Evolutionary conservation across 2,329 filamentous ascomycete genomes (phyloP).

Genomic region (Cladobotryum mycophilum): DNA sequence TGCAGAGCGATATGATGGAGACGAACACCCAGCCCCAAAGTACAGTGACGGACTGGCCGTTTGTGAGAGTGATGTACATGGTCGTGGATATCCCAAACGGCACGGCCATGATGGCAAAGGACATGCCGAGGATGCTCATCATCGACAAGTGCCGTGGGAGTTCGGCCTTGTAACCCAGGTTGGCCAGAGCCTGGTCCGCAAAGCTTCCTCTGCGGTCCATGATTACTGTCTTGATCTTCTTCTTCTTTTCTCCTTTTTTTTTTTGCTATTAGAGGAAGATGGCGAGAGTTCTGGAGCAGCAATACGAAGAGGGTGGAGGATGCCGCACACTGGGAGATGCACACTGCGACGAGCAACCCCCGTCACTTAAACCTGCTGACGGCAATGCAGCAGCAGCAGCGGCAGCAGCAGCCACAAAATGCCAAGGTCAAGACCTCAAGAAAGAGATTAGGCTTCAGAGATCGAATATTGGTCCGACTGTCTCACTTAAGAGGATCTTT

Average conservation of each 20-base stretch:
- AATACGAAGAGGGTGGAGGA: too few relatives aligned
- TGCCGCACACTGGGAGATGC: too few relatives aligned
- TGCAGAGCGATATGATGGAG: conserved; percentile 63
- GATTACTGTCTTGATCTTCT: not conserved
- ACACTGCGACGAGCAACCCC: too few relatives aligned
- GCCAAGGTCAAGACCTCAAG: too few relatives aligned
- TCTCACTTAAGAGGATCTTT: too few relatives aligned
- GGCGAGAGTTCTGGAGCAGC: not conserved
- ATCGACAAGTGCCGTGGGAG: conserved; percentile 45
- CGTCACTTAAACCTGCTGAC: too few relatives aligned
- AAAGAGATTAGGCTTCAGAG: too few relatives aligned
- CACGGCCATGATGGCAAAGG: conserved; percentile 46
- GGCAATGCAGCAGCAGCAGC: too few relatives aligned
- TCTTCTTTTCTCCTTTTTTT: too few relatives aligned
- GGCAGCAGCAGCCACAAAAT: too few relatives aligned
- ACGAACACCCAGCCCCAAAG: conserved; percentile 63
- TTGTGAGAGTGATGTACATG: conserved; percentile 52
- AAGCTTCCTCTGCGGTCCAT: conserved; percentile 2
- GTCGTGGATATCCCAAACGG: conserved; percentile 45
- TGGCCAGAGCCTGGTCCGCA: conserved; percentile 40
- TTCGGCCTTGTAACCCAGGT: conserved; percentile 44
- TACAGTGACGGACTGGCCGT: conserved; percentile 65
- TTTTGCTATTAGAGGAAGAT: not conserved
- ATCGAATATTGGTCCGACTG: too few relatives aligned
- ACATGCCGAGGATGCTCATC: conserved; percentile 43